Percentiles rank a stretch among this genome's conserved stretches.
Evolutionary conservation across 169 alveolate genomes (phyloP).

Genomic region (Plasmodium relictum): DNA sequence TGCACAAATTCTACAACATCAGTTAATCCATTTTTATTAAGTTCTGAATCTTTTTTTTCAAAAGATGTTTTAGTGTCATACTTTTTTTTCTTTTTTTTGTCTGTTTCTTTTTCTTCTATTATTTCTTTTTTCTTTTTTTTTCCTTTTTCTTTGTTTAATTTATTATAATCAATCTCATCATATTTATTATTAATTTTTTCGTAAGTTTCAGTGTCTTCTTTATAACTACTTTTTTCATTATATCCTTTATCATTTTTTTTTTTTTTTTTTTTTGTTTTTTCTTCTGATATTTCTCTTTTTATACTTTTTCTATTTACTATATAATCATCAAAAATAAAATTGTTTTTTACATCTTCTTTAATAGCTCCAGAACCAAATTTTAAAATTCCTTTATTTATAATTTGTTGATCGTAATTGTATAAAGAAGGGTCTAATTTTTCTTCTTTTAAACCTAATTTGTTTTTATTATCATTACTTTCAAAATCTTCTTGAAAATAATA

Average conservation of each 20-base stretch:
- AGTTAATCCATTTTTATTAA: constrained; percentile 77
- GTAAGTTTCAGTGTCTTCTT: not conserved
- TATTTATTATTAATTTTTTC: not conserved
- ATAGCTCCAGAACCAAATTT: constrained; percentile 59
- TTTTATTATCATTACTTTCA: constrained; percentile 89
- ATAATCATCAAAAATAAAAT: constrained; percentile 48
- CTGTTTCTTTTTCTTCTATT: constrained; percentile 9
- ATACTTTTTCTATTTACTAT: constrained; percentile 18
- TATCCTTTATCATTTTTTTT: constrained; percentile 31
- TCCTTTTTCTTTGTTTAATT: not conserved
- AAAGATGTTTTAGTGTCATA: constrained; percentile 4
- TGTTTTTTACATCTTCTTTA: constrained; percentile 17
- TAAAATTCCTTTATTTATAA: constrained; percentile 58
- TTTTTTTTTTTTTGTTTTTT: constrained; percentile 27
- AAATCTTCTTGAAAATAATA: constrained; percentile 90
- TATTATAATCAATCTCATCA: not conserved
- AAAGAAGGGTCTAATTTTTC: constrained; percentile 29
- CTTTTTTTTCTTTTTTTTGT: constrained; percentile 5
- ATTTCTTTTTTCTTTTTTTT: constrained; percentile 1
- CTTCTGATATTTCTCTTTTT: constrained; percentile 42
- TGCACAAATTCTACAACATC: constrained; percentile 82
- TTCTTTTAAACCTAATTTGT: constrained; percentile 51
- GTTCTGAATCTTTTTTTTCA: constrained; percentile 32
- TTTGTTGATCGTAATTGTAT: constrained; percentile 67
- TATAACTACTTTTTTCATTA: not conserved